Percentiles rank a stretch among this genome's conserved stretches.
phyloP scores from a whole-genome alignment of 1,284 basidiomycete species.

The Hemileia vastatrix region DNA sequence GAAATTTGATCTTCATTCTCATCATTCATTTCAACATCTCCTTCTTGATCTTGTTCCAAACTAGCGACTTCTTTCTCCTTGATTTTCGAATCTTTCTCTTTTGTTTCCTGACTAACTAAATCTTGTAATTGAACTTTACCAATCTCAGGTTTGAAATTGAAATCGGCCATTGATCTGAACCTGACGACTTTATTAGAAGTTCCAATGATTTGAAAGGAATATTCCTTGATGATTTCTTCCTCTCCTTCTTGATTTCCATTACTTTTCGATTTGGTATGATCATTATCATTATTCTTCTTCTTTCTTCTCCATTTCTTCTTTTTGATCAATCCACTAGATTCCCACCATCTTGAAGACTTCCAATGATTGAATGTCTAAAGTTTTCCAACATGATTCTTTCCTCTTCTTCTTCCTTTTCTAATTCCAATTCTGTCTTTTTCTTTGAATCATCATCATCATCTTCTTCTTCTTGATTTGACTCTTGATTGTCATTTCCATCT shows the following conservation, averaged over 20 bases:
- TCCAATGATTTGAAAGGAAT: constrained; percentile 32
- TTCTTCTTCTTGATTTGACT: neutral
- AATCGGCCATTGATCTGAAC: constrained; percentile 39
- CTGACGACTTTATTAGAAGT: constrained; percentile 30
- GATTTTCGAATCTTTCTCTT: neutral
- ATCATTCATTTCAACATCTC: neutral
- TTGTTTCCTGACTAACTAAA: no score
- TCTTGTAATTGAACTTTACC: neutral
- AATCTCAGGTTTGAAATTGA: constrained; percentile 32
- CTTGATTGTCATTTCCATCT: neutral
- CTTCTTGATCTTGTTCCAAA: neutral
- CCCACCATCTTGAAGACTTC: no score
- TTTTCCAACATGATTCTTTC: no score
- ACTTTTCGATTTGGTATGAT: no score
- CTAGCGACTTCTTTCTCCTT: neutral
- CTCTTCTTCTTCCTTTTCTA: no score
- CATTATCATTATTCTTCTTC: no score
- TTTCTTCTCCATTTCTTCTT: no score
- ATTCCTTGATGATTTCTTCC: constrained; percentile 35
- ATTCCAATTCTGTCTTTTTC: no score
- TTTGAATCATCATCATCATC: no score
- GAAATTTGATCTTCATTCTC: neutral
- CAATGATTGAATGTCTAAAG: no score
- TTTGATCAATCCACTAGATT: no score
- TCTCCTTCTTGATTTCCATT: no score